Base-by-base conservation (phyloP, 2,329 filamentous ascomycete genomes). In the Cladosporium sp. region DNA sequence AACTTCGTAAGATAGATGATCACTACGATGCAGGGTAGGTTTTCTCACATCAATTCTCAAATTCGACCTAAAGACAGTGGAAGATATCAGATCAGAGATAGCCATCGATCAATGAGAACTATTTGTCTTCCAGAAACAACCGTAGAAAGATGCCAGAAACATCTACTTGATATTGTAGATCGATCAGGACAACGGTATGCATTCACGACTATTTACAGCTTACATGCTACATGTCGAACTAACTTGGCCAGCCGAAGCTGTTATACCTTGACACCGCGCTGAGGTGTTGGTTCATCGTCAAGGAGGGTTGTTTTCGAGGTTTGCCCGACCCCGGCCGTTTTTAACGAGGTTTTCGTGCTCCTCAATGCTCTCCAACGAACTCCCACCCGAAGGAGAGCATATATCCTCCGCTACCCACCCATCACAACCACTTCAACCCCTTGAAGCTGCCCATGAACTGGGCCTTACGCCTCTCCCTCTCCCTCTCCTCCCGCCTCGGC, bases 221-320 rank as follows among this genome's bases (percentile, higher is more conserved):
- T 34, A 10, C 32, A 34, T 4, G 5, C 12, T 41, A 41, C 36
- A 18, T 8, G 18, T 41, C 36, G 36, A 62, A 52, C 47, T 32
- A 41, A 52, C 59, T 62, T 54, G 59, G 59, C 59, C 59, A 49
- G 24, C 59, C 32, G 18, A 52, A 54, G 47, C 30, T 36, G 30
- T 51, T 62, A 32, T 47, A 62, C 59, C 59, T 44, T 54, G 59
- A 62, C 59, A 62, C 59, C 59, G 47, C 59, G 59, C 47, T 62
- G 59, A 62, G 59, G 59, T 62, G 59, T 54, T 32, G 47, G 38
- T 54, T 62, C 59, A 62, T 62, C 44, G 59, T 62, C 59, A 62
- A 44, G 59, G 44, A 54, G 51, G 51, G 26, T 54, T 54, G 12
- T 54, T 54, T 54, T 30, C 51, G 51, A 54, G 51, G 51, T 54